phyloP scores from a whole-genome alignment of 2,329 filamentous ascomycete genomes.

The Penicillium sp. region DNA sequence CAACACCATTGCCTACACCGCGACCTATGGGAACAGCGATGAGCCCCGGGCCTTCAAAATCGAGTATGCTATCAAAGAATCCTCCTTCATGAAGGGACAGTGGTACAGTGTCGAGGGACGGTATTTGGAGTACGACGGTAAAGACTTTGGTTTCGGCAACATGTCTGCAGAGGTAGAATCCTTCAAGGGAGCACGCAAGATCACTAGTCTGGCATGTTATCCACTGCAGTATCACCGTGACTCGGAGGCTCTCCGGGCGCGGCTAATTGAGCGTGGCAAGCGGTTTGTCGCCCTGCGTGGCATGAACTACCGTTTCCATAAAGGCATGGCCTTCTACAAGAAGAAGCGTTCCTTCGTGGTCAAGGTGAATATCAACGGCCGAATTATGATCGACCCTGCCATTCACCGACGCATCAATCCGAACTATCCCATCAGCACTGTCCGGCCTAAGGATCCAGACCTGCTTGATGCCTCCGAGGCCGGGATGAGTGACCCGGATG shows the following conservation, averaged over 20 bases:
- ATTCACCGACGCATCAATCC: conserved; percentile 80
- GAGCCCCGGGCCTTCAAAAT: conserved; percentile 79
- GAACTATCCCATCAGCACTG: conserved; percentile 71
- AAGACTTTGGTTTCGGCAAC: conserved; percentile 70
- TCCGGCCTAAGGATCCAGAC: conserved; percentile 67
- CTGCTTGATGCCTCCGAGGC: conserved; percentile 45
- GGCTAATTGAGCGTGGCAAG: conserved; percentile 74
- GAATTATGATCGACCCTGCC: conserved; percentile 80
- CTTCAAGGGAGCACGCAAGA: conserved; percentile 78
- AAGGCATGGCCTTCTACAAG: conserved; percentile 80
- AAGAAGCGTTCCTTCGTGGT: conserved; percentile 63
- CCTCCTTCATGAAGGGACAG: conserved; percentile 63
- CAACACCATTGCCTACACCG: conserved; percentile 70
- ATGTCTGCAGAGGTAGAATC: conserved; percentile 63
- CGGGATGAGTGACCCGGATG: conserved; percentile 17
- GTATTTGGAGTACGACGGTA: conserved; percentile 85
- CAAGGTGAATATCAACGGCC: conserved; percentile 79
- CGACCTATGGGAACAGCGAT: conserved; percentile 69
- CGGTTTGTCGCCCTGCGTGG: conserved; percentile 77
- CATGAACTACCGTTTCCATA: conserved; percentile 75
- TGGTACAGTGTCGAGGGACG: conserved; percentile 69
- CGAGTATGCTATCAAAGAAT: conserved; percentile 67
- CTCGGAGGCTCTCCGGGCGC: conserved; percentile 56
- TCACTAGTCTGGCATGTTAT: conserved; percentile 70
- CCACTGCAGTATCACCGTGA: conserved; percentile 77